Evolutionary conservation across 495 filamentous ascomycete species (phyloP).

Genomic region (Lasiosphaeria ovina): DNA sequence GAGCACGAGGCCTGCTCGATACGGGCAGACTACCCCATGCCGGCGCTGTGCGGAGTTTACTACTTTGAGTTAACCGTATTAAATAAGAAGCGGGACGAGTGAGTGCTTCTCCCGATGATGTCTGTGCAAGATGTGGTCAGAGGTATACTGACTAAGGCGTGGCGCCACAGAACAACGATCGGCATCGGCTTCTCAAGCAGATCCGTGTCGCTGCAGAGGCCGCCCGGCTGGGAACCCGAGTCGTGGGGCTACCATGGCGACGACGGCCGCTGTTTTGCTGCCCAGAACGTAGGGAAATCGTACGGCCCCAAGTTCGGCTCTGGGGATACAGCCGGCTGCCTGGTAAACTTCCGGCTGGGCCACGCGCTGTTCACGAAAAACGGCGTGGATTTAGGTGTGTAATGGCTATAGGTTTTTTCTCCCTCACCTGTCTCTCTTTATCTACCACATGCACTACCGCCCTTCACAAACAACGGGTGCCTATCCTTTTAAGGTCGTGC

Average conservation of each 20-base stretch:
- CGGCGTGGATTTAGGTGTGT: slow-evolving; percentile 70
- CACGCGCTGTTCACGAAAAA: slow-evolving; percentile 95
- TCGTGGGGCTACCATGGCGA: slow-evolving; percentile 98
- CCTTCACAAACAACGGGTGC: background rate
- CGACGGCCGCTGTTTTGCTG: slow-evolving; percentile 83
- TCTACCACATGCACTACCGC: background rate
- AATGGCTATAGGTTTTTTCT: background rate
- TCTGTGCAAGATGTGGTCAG: background rate
- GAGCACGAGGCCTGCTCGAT: slow-evolving; percentile 83
- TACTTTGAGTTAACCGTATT: slow-evolving; percentile 94
- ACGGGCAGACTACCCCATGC: slow-evolving; percentile 85
- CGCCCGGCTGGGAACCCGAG: slow-evolving; percentile 93
- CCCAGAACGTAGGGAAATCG: slow-evolving; percentile 67
- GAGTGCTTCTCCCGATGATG: slow-evolving; percentile 37
- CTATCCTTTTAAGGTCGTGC: too few relatives aligned
- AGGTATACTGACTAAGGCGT: slow-evolving; percentile 20
- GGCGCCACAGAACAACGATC: slow-evolving; percentile 60
- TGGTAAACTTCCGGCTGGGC: slow-evolving; percentile 87
- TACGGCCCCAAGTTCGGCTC: slow-evolving; percentile 69
- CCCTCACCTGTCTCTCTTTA: background rate
- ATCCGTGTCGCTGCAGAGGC: slow-evolving; percentile 71
- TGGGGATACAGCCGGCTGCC: slow-evolving; percentile 87
- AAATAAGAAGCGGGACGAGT: slow-evolving; percentile 85
- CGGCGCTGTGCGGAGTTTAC: slow-evolving; percentile 88
- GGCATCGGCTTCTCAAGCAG: slow-evolving; percentile 82